Base-by-base conservation (phyloP, 257 asterid genomes). In the Buddleja alternifolia region DNA sequence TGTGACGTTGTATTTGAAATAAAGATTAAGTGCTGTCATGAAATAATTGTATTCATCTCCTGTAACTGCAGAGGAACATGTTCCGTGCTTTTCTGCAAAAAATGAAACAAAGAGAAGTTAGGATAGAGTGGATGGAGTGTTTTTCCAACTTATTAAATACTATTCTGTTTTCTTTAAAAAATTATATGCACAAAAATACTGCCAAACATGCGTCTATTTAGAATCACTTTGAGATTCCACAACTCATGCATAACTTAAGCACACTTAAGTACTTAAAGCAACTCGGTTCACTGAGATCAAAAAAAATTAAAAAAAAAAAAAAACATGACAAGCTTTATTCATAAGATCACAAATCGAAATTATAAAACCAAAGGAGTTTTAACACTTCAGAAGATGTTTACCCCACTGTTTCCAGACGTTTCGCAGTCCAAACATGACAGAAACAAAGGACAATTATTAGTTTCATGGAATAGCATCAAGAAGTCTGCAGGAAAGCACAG, bases 51-150 rank as follows among this genome's bases (percentile, higher is more conserved):
- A 87, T 76, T 94, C 99, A 63, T 91, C 95, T 68, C 83, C 84
- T 24, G 86, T 70, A 67, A 84, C 90, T 55, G 93, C 63, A 70
- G 86, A 81, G 34, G 88, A 73, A 76, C 97, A 94, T 39, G 99
- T 94, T 80, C 99, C 99, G 65, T 94, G 97, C 63, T 91, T 94
- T 82, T 94, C 99, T 91, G 84, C 63, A 72, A 53, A 63, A 63
- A 76, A 44, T 29, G 17, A 66, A 64, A 61, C 17, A 16, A 63
- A 71, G 42, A 56, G 17, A 64, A 60, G 51, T 76, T 63, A 80
- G 74, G 47, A 47, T 19, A 42, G 63, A 34, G 73, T 20, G 6
- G 36, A 50, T 61, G 24, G 62, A 29, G n/a, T 52, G 50, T 42
- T 52, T 39, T 19, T 21, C 39, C 55, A 34, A 52, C 66, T 40